phyloP scores from a whole-genome alignment of 2,329 filamentous ascomycete genomes.

The Trichoderma sp. region DNA sequence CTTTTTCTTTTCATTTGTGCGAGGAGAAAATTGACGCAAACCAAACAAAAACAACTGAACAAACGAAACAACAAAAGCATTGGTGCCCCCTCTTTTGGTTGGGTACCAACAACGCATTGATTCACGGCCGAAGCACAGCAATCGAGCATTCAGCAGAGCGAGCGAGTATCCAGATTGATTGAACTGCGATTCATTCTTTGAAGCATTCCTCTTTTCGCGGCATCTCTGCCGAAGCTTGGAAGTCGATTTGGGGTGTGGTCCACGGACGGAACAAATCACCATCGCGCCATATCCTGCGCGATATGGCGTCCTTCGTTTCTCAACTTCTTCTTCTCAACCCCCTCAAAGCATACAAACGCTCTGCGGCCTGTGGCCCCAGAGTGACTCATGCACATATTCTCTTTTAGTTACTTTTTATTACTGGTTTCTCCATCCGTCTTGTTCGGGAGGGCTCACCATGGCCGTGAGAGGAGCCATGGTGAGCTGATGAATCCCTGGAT shows the following conservation, averaged over 20 bases:
- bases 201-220: slow-evolving; percentile 11
- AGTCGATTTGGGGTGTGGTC: background rate
- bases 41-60: background rate
- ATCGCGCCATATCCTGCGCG: slow-evolving; percentile 3
- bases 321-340: background rate
- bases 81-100: background rate
- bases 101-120: slow-evolving; percentile 8
- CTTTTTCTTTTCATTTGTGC: background rate
- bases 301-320: slow-evolving; percentile 2
- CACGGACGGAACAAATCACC: slow-evolving; percentile 3
- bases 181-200: slow-evolving; percentile 20
- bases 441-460: background rate
- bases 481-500: background rate
- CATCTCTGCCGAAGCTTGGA: slow-evolving; percentile 2
- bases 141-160: slow-evolving; percentile 9
- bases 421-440: background rate
- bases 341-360: background rate
- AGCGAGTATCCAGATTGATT: slow-evolving; percentile 25
- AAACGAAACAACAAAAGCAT: background rate
- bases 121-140: slow-evolving; percentile 8
- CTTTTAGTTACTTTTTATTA: slow-evolving; percentile 5
- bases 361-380: background rate
- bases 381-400: slow-evolving; percentile 3
- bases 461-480: background rate
- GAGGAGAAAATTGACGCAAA: background rate